Evolutionary conservation across 305 asterid genomes (phyloP), one percentile per base, ranked within the genome.

Genomic region (Salvia sclarea): DNA sequence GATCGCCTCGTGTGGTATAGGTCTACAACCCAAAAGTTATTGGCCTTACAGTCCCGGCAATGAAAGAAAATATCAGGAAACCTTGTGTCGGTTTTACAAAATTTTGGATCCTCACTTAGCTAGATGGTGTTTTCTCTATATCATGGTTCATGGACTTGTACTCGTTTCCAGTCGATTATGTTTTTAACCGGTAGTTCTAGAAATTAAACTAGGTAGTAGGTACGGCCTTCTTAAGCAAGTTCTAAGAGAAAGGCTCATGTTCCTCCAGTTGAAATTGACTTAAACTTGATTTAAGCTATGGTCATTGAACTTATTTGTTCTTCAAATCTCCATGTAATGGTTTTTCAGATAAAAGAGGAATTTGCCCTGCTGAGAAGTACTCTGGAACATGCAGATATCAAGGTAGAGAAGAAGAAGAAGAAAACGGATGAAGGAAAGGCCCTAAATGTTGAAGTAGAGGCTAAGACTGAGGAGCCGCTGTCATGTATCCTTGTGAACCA

Each of bases 321-420:
- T 9, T 44, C 11, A 8, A 50, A 20, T 66, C n/a, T 50, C 22
- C n/a, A 0, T 20, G 70, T 25, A 20, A 58, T 68, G 66, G 54
- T 49, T 65, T 65, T 47, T 66, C 89, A 91, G 98, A 75, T 89
- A 82, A 85, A 83, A 76, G 83, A 83, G 77, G 96, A 85, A 69
- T 75, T 61, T 72, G 41, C 71, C 69, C 80, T 91, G 77, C 79
- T 89, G 16, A 79, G 80, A 76, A 79, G 84, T 72, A 75, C 80
- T 60, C 78, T 91, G 17, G 80, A 83, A 69, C 85, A 58, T 70
- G 64, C 88, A 37, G 80, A 79, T 45, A 43, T 71, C 25, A 22
- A 21, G 53, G 53, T 61, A 3, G 53, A 61, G 53, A 41, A 22
- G 38, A 53, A 22, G 37, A 53, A 53, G 35, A 5, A 16, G 12